Base-by-base conservation (phyloP, 2,329 filamentous ascomycete species). In the Verticillium isaacii region DNA sequence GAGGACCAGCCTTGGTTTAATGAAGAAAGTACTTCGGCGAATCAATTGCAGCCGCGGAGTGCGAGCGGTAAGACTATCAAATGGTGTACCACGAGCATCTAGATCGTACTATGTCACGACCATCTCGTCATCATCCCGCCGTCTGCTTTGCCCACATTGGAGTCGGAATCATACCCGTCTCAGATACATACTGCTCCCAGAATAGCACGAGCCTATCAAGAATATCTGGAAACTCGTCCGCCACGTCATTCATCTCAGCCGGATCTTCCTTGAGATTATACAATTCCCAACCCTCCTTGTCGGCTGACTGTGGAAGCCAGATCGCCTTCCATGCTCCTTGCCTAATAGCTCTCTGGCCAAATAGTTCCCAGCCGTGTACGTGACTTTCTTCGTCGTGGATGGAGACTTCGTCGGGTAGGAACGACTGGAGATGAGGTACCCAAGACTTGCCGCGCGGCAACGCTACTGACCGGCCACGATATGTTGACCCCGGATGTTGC, bases 261-360 rank as follows among this genome's bases (percentile, higher is more conserved):
- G 80, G 80, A 64, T 87, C 84, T 1, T 72, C 71, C 6, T 68
- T 70, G 1, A 86, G 73, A 66, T 86, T 79, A 67, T 85, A 86
- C 50, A 87, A 71, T 71, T 86, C 81, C 83, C 84, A 87, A 29
- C 77, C 77, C 67, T 84, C 83, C 0, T 84, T 23, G n/a, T 65
- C 71, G 29, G 29, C 29, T 29, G 29, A 29, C 60, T 68, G 68
- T 23, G 80, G 83, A 61, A 86, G 82, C 67, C 82, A 85, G 52
- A 84, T 78, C 5, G 83, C 83, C 69, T 86, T 86, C 78, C 80
- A 87, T 66, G 83, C 77, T 7, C 80, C 82, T 59, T 80, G 81
- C 52, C 83, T 81, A 29, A 85, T 77, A 0, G 85, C 85, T 2
- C 64, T 66, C 3, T 79, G 77, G 0, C 82, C 81, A 66, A 80